phyloP scores from a whole-genome alignment of 1,284 basidiomycete species.

The Puccinia hordei region DNA sequence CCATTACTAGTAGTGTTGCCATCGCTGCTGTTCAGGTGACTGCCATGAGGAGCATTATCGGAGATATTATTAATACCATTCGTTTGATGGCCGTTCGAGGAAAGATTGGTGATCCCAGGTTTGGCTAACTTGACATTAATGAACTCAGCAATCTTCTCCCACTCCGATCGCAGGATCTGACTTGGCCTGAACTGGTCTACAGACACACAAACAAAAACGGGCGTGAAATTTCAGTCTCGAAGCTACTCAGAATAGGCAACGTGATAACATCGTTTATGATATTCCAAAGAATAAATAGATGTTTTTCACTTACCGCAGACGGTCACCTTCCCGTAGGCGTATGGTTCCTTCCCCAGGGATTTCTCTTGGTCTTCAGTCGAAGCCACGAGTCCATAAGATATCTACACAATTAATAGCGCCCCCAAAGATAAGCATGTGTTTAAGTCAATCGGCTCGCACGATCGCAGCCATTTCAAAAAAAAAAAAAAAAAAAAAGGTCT shows the following conservation, averaged over 20 bases:
- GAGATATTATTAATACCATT: neutral
- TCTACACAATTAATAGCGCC: neutral
- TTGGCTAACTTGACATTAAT: neutral
- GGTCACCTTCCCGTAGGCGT: slow-evolving; percentile 9
- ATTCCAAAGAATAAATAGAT: neutral
- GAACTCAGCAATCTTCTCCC: slow-evolving; percentile 16
- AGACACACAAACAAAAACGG: neutral
- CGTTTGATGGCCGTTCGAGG: neutral
- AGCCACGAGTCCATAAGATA: slow-evolving; percentile 8
- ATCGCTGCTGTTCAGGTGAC: too few relatives aligned
- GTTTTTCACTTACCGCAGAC: slow-evolving; percentile 2
- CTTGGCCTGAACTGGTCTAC: slow-evolving; percentile 24
- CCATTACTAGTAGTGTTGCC: too few relatives aligned
- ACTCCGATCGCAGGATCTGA: slow-evolving; percentile 13
- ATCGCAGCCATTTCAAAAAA: neutral
- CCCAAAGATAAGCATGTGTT: neutral
- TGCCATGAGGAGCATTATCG: too few relatives aligned
- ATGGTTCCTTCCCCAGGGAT: neutral
- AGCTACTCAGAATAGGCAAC: neutral
- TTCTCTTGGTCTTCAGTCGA: neutral
- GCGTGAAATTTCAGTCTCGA: neutral
- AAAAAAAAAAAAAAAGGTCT: slow-evolving; percentile 14
- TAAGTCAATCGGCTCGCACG: neutral
- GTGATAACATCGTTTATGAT: neutral
- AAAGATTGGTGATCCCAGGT: neutral